These are phyloP conservation scores for Triangularia setosa DNA, from an alignment of 2,329 filamentous ascomycete genomes.

Conservation along the genomic window DNA sequence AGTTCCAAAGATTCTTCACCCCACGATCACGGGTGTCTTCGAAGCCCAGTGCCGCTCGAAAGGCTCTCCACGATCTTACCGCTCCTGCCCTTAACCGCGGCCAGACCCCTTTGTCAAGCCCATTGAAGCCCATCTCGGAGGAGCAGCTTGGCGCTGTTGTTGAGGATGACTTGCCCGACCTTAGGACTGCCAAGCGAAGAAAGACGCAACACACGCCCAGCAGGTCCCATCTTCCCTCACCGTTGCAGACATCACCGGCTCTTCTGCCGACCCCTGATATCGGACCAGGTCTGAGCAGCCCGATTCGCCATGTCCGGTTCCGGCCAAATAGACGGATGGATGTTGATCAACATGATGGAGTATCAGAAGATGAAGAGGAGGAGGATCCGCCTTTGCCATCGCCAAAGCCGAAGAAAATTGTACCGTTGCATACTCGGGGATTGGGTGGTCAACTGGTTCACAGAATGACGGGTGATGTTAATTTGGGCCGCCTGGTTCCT, in stretches of 20 bases:
- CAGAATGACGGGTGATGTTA: slow-evolving; percentile 36
- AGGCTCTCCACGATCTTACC: slow-evolving; percentile 40
- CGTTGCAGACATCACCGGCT: slow-evolving; percentile 26
- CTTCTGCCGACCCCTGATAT: slow-evolving; percentile 19
- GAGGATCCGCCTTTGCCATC: slow-evolving; percentile 9
- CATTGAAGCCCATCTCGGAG: slow-evolving; percentile 34
- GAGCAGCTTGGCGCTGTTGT: slow-evolving; percentile 19
- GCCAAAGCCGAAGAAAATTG: slow-evolving; percentile 27
- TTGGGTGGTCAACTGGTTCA: slow-evolving; percentile 39
- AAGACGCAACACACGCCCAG: slow-evolving; percentile 36
- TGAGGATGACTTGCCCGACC: slow-evolving; percentile 23
- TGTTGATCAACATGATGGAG: slow-evolving; percentile 32
- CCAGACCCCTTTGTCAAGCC: slow-evolving; percentile 39
- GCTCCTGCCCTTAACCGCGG: slow-evolving; percentile 38
- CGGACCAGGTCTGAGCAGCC: slow-evolving; percentile 33
- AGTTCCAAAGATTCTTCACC: slow-evolving; percentile 52
- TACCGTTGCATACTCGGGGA: slow-evolving; percentile 34
- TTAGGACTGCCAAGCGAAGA: slow-evolving; percentile 22
- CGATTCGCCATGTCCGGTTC: slow-evolving; percentile 34
- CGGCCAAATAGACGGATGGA: slow-evolving; percentile 28
- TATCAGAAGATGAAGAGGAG: slow-evolving; percentile 32
- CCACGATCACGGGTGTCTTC: slow-evolving; percentile 41
- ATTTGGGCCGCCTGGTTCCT: slow-evolving; percentile 32
- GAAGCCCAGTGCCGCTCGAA: slow-evolving; percentile 37
- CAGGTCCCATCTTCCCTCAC: slow-evolving; percentile 32